Conservation (phyloP, 495 filamentous ascomycete species). For the Hypoxylon subgilvum region DNA sequence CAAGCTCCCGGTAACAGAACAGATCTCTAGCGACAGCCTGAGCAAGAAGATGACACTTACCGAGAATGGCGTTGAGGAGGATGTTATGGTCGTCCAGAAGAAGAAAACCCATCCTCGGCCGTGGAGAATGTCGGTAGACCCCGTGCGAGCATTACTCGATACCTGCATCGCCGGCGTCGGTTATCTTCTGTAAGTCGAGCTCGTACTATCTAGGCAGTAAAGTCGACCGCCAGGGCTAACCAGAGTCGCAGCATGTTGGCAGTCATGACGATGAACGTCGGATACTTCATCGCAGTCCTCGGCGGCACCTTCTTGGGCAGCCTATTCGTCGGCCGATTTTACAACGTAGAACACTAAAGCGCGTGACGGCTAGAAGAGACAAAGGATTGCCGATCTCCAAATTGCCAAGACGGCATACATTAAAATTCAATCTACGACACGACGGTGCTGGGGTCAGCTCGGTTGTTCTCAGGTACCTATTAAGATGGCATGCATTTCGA, state of each 20-base stretch:
- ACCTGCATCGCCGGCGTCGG: constrained; percentile 74
- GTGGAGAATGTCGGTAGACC: constrained; percentile 80
- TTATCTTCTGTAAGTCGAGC: constrained; percentile 82
- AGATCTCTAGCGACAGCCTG: constrained; percentile 56
- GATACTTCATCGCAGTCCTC: constrained; percentile 90
- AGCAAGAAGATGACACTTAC: constrained; percentile 65
- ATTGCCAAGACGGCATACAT: constrained; percentile 30
- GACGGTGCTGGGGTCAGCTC: constrained; percentile 5
- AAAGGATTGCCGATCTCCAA: constrained; percentile 18
- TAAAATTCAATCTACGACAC: constrained; percentile 24
- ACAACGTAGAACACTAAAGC: constrained; percentile 31
- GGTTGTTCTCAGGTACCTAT: constrained; percentile 11
- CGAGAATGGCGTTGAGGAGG: constrained; percentile 74
- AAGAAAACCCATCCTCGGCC: constrained; percentile 58
- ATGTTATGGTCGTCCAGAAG: constrained; percentile 70
- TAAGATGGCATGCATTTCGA: constrained; percentile 15
- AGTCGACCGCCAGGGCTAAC: constrained; percentile 23
- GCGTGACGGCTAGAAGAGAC: not conserved
- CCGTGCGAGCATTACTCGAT: constrained; percentile 71
- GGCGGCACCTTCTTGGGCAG: constrained; percentile 85
- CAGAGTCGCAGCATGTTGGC: constrained; percentile 80
- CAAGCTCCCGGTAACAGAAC: constrained; percentile 61
- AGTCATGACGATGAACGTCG: constrained; percentile 97
- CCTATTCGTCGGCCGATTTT: constrained; percentile 75
- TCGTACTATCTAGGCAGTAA: not conserved